A percentile compares a stretch with the other conserved stretches of the same genome.
Conservation (phyloP, 1,139 yeast species). For the Wickerhamomyces sp. region DNA sequence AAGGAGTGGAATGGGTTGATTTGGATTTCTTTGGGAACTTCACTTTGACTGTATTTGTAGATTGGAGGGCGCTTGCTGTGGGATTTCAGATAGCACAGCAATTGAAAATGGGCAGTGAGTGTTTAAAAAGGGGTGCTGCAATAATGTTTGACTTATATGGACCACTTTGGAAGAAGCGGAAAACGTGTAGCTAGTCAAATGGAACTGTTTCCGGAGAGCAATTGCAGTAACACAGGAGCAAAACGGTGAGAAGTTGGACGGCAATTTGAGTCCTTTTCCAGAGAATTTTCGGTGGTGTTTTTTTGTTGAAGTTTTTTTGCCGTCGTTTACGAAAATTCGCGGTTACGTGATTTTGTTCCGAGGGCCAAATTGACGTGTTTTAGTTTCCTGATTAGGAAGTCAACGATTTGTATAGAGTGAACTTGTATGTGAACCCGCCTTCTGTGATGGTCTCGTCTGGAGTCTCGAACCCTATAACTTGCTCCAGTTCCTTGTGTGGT, state of each 20-base stretch:
- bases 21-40: too few species aligned
- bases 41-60: too few species aligned
- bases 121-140: too few species aligned
- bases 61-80: too few species aligned
- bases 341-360: not conserved
- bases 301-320: constrained; percentile 2
- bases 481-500: constrained; percentile 6
- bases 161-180: too few species aligned
- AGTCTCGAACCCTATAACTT: constrained; percentile 9
- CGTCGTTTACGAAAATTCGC: not conserved
- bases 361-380: not conserved
- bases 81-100: too few species aligned
- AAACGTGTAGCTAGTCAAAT: too few species aligned
- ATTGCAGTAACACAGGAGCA: too few species aligned
- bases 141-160: too few species aligned
- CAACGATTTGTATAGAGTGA: constrained; percentile 15
- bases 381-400: constrained; percentile 3
- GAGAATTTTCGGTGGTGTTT: not conserved
- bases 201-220: too few species aligned
- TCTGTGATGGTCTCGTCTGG: constrained; percentile 9
- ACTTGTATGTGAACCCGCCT: constrained; percentile 16
- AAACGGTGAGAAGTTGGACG: not conserved
- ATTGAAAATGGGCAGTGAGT: too few species aligned
- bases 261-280: too few species aligned
- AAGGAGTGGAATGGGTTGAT: constrained; percentile 3